These are phyloP conservation scores for Mentha longifolia DNA, from an alignment of 257 asterid genomes.

Conservation along the genomic window DNA sequence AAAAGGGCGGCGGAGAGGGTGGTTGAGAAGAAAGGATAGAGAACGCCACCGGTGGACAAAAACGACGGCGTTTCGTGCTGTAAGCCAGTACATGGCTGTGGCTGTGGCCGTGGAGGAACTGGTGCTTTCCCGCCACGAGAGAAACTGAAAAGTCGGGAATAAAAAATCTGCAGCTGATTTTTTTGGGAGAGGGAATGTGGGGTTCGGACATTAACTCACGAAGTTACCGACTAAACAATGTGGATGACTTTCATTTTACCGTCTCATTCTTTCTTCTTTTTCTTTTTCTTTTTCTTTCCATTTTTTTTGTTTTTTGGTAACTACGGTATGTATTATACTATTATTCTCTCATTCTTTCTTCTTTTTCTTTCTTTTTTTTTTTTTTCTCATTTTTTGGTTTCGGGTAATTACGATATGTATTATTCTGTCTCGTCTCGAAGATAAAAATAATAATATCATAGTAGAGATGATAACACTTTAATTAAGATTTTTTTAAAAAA, in stretches of 20 bases:
- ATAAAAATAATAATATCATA: no score
- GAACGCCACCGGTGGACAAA: constrained; percentile 68
- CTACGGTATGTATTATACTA: no score
- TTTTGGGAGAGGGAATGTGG: not conserved
- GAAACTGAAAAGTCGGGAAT: constrained; percentile 24
- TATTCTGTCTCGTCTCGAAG: no score
- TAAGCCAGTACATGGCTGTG: constrained; percentile 56
- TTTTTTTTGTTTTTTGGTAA: no score
- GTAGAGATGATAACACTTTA: no score
- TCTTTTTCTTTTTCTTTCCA: not conserved
- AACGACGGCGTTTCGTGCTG: constrained; percentile 66
- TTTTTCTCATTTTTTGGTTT: no score
- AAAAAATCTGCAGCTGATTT: not conserved
- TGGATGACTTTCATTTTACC: not conserved
- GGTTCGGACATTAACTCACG: constrained; percentile 17
- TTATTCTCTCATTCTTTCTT: no score
- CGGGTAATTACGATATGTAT: no score
- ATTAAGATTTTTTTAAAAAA: no score
- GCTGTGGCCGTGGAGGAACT: not conserved
- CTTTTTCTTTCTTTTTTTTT: no score
- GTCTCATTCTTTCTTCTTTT: not conserved
- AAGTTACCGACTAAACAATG: not conserved
- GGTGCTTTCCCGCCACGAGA: constrained; percentile 40
- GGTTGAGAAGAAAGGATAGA: constrained; percentile 50
- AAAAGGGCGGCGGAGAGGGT: constrained; percentile 47